Conservation (phyloP, 2,329 filamentous ascomycete genomes). For the Aspergillus neotritici region DNA sequence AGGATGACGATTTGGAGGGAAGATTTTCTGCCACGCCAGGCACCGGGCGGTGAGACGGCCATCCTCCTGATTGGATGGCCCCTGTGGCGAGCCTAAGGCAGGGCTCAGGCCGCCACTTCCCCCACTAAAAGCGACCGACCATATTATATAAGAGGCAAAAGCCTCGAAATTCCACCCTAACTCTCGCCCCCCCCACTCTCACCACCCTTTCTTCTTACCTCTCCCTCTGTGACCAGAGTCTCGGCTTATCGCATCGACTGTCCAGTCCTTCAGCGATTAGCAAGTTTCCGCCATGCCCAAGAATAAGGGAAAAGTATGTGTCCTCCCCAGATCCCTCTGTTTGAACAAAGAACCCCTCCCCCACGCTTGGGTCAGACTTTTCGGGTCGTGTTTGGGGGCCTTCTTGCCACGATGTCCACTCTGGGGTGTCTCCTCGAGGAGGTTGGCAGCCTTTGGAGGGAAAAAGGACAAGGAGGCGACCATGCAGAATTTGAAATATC, state of each 20-base stretch:
- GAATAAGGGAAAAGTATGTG: slow-evolving; percentile 95
- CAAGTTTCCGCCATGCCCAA: slow-evolving; percentile 70
- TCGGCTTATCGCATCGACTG: slow-evolving; percentile 15
- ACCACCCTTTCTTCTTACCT: slow-evolving; percentile 10
- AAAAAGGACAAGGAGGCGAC: too few relatives aligned
- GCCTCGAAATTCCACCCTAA: slow-evolving; percentile 17
- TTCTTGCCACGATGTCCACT: too few relatives aligned
- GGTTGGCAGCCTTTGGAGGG: too few relatives aligned
- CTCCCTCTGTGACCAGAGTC: slow-evolving; percentile 5
- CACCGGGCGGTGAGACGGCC: slow-evolving; percentile 10
- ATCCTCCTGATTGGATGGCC: slow-evolving; percentile 7
- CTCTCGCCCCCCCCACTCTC: slow-evolving; percentile 16
- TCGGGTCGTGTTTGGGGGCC: too few relatives aligned
- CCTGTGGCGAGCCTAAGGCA: slow-evolving; percentile 22
- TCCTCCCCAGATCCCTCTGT: background rate
- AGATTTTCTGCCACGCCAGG: slow-evolving; percentile 9
- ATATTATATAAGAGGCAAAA: slow-evolving; percentile 15
- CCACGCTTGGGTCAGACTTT: slow-evolving; percentile 6
- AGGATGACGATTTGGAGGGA: background rate
- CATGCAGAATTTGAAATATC: background rate
- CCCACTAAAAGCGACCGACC: slow-evolving; percentile 13
- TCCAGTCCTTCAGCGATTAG: slow-evolving; percentile 21
- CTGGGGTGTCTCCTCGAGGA: too few relatives aligned
- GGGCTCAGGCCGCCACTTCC: slow-evolving; percentile 19
- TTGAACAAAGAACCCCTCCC: slow-evolving; percentile 9